These are phyloP conservation scores for Botrytis aclada DNA, from an alignment of 2,329 filamentous ascomycete species.

Conservation along the genomic window DNA sequence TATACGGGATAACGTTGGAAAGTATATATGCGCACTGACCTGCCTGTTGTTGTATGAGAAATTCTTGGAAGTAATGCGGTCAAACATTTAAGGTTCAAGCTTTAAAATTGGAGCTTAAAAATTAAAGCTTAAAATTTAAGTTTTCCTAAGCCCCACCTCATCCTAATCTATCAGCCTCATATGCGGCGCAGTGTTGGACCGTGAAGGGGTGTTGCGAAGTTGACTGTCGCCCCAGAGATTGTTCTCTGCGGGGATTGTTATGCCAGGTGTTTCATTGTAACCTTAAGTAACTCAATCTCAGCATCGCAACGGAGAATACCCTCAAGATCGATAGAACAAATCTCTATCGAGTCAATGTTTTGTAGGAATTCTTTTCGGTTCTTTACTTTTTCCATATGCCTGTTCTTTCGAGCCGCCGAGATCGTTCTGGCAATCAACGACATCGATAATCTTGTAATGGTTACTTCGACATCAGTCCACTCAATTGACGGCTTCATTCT, in stretches of 20 bases:
- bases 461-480: background rate
- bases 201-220: background rate
- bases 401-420: background rate
- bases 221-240: too few species aligned
- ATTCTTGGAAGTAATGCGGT: background rate
- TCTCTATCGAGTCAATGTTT: background rate
- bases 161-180: background rate
- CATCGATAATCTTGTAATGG: background rate
- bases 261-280: too few species aligned
- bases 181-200: background rate
- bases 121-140: too few species aligned
- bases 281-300: too few species aligned
- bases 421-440: background rate
- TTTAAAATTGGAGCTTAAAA: background rate
- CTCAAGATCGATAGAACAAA: background rate
- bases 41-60: background rate
- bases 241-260: too few species aligned
- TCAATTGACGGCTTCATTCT: background rate
- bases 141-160: too few species aligned
- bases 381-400: background rate
- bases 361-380: background rate
- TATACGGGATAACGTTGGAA: background rate
- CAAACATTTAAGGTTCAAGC: background rate
- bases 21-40: background rate
- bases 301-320: background rate